Conservation (phyloP, 2,329 filamentous ascomycete genomes). For the Sporothrix sp. region DNA sequence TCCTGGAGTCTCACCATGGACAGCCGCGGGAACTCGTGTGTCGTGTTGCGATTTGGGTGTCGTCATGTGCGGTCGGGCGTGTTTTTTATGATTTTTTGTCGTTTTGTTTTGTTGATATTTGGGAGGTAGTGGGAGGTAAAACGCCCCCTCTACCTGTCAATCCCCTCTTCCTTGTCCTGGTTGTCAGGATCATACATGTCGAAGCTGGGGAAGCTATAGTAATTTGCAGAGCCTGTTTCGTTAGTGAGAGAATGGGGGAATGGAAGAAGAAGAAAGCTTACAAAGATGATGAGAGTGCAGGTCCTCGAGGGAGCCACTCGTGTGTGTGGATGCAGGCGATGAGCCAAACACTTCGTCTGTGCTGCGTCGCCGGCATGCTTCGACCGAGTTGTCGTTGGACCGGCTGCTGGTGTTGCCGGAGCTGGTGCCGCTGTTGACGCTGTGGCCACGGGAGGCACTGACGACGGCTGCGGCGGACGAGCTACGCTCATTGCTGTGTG, state of each 20-base stretch:
- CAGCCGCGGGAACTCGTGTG: background rate
- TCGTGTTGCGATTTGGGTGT: background rate
- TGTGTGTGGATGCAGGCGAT: conserved; percentile 20
- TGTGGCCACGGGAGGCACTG: background rate
- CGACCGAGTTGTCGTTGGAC: background rate
- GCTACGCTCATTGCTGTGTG: background rate
- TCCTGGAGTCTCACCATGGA: too few relatives aligned
- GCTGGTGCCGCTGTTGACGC: background rate
- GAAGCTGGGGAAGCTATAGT: conserved; percentile 67
- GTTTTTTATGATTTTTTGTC: background rate
- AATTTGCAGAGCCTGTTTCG: conserved; percentile 43
- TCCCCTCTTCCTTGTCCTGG: conserved; percentile 31
- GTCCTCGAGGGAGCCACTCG: conserved; percentile 22
- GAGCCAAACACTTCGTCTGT: conserved; percentile 16
- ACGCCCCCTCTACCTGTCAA: conserved; percentile 13
- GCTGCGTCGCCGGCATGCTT: background rate
- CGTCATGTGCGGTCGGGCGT: background rate
- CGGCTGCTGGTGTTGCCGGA: background rate
- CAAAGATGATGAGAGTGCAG: conserved; percentile 16
- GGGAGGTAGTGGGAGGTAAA: too few relatives aligned
- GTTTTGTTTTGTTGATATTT: background rate
- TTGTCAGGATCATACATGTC: conserved; percentile 54
- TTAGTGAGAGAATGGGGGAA: background rate
- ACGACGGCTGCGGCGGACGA: background rate
- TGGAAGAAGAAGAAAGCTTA: background rate